Evolutionary conservation across 2,329 filamentous ascomycete species (phyloP).

Genomic region (Monilinia polystroma): DNA sequence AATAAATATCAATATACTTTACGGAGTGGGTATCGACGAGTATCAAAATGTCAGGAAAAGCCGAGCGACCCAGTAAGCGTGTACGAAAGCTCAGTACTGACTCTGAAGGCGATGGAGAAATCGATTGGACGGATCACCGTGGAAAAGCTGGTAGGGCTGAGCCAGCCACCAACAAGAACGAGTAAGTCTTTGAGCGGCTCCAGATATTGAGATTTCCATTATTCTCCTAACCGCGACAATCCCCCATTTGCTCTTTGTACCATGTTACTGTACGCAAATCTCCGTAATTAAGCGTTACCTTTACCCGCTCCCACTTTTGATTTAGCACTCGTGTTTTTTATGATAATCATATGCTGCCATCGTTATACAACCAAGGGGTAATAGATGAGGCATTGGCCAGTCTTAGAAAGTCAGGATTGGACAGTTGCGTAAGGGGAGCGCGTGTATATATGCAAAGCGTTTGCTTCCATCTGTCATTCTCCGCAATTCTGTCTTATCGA

Average conservation of each 20-base stretch:
- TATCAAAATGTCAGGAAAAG: conserved; percentile 32
- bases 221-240: conserved; percentile 7
- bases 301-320: conserved; percentile 16
- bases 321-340: conserved; percentile 17
- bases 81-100: conserved; percentile 37
- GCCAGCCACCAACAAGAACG: conserved; percentile 28
- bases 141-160: conserved; percentile 30
- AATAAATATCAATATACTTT: conserved; percentile 5
- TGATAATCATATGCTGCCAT: conserved; percentile 8
- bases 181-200: conserved; percentile 28
- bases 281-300: conserved; percentile 22
- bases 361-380: conserved; percentile 16
- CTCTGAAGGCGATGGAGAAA: conserved; percentile 33
- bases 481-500: conserved; percentile 31
- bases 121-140: conserved; percentile 31
- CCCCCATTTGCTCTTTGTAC: conserved; percentile 13
- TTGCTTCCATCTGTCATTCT: conserved; percentile 21
- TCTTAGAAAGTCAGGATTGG: conserved; percentile 6
- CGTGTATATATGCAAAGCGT: conserved; percentile 28
- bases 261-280: conserved; percentile 11
- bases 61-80: conserved; percentile 35
- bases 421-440: conserved; percentile 17
- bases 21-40: conserved; percentile 14
- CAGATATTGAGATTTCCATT: conserved; percentile 14
- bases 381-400: conserved; percentile 11